Conservation (phyloP, 345 rosid genomes). For the Hypericum perforatum region DNA sequence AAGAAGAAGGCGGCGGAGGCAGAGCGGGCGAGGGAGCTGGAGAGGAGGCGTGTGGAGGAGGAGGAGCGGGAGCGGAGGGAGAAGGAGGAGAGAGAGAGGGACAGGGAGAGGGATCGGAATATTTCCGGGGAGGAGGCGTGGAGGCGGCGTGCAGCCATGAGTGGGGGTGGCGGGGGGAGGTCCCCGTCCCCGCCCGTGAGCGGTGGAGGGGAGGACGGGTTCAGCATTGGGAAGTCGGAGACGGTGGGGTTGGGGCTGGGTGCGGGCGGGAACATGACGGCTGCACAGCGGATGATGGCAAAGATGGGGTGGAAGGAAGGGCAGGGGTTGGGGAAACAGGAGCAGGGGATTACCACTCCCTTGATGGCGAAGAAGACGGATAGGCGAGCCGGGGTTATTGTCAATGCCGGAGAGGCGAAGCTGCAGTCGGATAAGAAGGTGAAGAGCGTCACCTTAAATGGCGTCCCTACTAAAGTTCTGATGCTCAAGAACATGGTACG, state of each 20-base stretch:
- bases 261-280: constrained; percentile 99
- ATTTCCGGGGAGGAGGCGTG: constrained; percentile 97
- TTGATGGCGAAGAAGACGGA: constrained; percentile 98
- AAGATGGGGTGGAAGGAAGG: constrained; percentile 99
- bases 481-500: constrained; percentile 89
- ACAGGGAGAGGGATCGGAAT: constrained; percentile 28
- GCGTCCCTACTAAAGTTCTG: constrained; percentile 77
- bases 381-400: constrained; percentile 96
- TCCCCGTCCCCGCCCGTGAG: constrained; percentile 65
- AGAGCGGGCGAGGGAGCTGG: constrained; percentile 70
- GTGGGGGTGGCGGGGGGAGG: constrained; percentile 49
- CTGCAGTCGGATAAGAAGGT: constrained; percentile 59
- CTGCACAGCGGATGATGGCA: constrained; percentile 99
- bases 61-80: constrained; percentile 25
- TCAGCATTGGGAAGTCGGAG: constrained; percentile 74
- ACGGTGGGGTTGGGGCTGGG: constrained; percentile 87
- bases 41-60: constrained; percentile 70
- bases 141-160: constrained; percentile 91
- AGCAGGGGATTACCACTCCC: constrained; percentile 95
- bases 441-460: constrained; percentile 75
- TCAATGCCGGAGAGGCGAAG: constrained; percentile 74
- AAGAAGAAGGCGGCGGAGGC: constrained; percentile 67
- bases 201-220: constrained; percentile 31
- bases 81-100: constrained; percentile 42
- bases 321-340: constrained; percentile 90